These are phyloP conservation scores for Salvia miltiorrhiza DNA, from an alignment of 257 asterid genomes.

Conservation along the genomic window DNA sequence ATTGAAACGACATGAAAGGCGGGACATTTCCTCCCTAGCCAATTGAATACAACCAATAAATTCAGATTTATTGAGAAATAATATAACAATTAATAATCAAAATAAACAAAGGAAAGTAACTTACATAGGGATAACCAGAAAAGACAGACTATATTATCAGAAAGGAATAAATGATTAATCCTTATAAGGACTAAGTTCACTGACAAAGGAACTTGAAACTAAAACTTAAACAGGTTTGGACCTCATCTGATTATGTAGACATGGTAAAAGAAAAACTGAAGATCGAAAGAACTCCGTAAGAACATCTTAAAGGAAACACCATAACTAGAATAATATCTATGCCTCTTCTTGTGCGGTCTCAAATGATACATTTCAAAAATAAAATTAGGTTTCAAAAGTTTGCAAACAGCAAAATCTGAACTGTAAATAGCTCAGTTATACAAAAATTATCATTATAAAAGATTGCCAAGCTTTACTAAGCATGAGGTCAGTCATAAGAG, in stretches of 20 bases:
- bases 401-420: no score
- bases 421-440: background rate
- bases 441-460: background rate
- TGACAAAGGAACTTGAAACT: background rate
- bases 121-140: background rate
- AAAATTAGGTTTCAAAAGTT: no score
- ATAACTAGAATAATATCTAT: no score
- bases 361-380: no score
- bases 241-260: background rate
- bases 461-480: background rate
- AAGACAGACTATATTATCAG: background rate
- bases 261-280: background rate
- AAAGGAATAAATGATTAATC: background rate
- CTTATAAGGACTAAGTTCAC: background rate
- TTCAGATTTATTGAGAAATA: slow-evolving; percentile 21
- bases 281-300: no score
- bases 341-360: no score
- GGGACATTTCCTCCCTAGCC: slow-evolving; percentile 78
- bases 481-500: background rate
- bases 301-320: no score
- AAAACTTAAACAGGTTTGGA: no score
- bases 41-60: slow-evolving; percentile 17
- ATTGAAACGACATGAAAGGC: slow-evolving; percentile 68
- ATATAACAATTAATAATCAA: background rate
- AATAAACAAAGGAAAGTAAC: background rate